Conservation (phyloP, 225 moss, liverwort and hornwort genomes). For the Lunularia cruciata region DNA sequence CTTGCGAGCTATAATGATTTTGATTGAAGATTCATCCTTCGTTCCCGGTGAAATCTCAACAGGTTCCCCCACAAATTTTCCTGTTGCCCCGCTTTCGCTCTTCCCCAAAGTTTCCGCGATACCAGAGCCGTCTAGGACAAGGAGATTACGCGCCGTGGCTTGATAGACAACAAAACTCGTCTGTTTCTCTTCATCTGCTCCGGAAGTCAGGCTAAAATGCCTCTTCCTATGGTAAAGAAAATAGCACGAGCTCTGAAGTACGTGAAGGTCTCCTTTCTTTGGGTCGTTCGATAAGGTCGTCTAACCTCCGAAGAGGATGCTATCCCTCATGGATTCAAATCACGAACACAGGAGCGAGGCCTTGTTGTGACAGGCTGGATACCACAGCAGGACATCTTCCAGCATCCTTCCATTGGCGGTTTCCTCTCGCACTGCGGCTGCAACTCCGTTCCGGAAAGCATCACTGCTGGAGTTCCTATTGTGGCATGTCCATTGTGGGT, state of each 20-base stretch:
- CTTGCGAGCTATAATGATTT: too few relatives aligned
- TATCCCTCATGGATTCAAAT: neutral
- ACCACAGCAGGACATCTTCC: conserved; percentile 30
- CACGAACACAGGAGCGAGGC: conserved; percentile 10
- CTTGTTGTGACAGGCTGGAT: conserved; percentile 17
- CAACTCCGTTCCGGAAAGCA: conserved; percentile 38
- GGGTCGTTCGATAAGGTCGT: conserved; percentile 6
- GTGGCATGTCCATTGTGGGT: conserved; percentile 30
- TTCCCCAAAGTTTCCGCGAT: conserved; percentile 10
- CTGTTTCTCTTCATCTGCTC: conserved; percentile 42
- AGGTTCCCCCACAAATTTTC: conserved; percentile 20
- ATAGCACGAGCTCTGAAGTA: conserved; percentile 32
- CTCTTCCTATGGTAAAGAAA: neutral
- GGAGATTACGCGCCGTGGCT: conserved; percentile 27
- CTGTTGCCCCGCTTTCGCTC: conserved; percentile 32
- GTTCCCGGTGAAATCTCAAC: too few relatives aligned
- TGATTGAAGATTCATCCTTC: too few relatives aligned
- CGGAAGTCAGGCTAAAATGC: conserved; percentile 9
- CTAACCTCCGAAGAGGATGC: neutral
- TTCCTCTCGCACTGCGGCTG: conserved; percentile 48
- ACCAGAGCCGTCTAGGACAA: neutral
- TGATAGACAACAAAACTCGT: conserved; percentile 5
- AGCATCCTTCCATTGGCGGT: conserved; percentile 33
- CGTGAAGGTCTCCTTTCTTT: conserved; percentile 30
- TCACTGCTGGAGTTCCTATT: conserved; percentile 32